These are phyloP conservation scores for Pythium insidiosum DNA, from an alignment of 352 stramenopile species.

Conservation along the genomic window DNA sequence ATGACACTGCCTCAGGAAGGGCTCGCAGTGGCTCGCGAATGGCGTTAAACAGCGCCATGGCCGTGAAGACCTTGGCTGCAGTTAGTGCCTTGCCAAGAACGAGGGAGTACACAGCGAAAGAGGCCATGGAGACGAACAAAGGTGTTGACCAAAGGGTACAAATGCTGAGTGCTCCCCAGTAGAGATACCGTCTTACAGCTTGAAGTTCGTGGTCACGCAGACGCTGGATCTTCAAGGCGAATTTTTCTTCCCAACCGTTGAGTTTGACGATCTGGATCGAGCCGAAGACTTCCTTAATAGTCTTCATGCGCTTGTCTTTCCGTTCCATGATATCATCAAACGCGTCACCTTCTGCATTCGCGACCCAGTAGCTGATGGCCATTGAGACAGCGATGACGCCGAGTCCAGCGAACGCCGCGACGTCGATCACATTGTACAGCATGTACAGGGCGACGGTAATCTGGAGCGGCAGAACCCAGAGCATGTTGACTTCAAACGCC, in stretches of 20 bases:
- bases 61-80: conserved; percentile 14
- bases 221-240: conserved; percentile 15
- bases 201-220: conserved; percentile 25
- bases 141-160: conserved; percentile 16
- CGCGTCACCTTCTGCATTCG: conserved; percentile 23
- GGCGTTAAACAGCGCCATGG: conserved; percentile 13
- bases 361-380: conserved; percentile 34
- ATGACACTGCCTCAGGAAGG: conserved; percentile 9
- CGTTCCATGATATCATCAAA: conserved; percentile 74
- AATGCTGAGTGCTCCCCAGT: conserved; percentile 9
- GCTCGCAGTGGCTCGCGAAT: conserved; percentile 14
- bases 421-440: conserved; percentile 23
- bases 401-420: conserved; percentile 32
- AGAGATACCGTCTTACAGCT: conserved; percentile 8
- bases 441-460: conserved; percentile 25
- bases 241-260: conserved; percentile 90
- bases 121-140: conserved; percentile 13
- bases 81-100: conserved; percentile 8
- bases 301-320: conserved; percentile 86
- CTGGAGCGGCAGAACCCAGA: conserved; percentile 34
- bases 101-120: conserved; percentile 14
- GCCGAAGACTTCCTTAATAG: conserved; percentile 86
- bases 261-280: conserved; percentile 95
- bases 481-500: conserved; percentile 30
- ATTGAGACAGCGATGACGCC: conserved; percentile 23